These are phyloP conservation scores for Paecilomyces fulvus DNA, from an alignment of 2,329 filamentous ascomycete genomes.

Conservation along the genomic window DNA sequence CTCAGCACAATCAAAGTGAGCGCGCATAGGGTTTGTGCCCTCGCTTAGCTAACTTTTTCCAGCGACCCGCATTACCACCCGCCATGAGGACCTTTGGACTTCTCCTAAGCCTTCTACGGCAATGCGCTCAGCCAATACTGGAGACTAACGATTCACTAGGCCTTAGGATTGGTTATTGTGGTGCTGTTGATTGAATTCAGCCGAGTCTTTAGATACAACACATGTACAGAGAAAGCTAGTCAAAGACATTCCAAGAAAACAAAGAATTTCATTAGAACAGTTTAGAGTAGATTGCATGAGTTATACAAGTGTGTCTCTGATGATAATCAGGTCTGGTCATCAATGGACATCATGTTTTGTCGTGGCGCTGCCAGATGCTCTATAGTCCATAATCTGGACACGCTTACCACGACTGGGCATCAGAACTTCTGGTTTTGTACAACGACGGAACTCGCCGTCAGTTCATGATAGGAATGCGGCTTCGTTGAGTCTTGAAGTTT, in stretches of 20 bases:
- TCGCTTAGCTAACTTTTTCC: conserved; percentile 27
- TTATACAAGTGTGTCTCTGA: background rate
- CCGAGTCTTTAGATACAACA: background rate
- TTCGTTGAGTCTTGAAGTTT: background rate
- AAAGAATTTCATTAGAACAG: background rate
- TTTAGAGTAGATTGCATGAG: background rate
- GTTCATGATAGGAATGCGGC: background rate
- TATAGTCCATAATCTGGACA: background rate
- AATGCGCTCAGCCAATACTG: background rate
- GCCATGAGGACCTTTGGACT: background rate
- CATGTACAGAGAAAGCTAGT: too few species aligned
- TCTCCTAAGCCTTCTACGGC: background rate
- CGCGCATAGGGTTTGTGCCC: conserved; percentile 28
- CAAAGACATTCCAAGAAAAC: background rate
- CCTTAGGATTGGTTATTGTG: background rate
- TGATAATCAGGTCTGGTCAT: background rate
- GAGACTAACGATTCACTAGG: background rate
- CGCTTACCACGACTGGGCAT: background rate
- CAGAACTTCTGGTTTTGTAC: background rate
- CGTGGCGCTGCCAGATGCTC: background rate
- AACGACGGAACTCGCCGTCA: background rate
- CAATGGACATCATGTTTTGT: background rate
- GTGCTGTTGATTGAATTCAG: background rate
- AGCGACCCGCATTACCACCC: conserved; percentile 7
- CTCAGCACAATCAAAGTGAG: conserved; percentile 18